A percentile compares a stretch with the other conserved stretches of the same genome.
phyloP scores from a whole-genome alignment of 768 basidiomycete genomes.

The Sarcodon aspratus region DNA sequence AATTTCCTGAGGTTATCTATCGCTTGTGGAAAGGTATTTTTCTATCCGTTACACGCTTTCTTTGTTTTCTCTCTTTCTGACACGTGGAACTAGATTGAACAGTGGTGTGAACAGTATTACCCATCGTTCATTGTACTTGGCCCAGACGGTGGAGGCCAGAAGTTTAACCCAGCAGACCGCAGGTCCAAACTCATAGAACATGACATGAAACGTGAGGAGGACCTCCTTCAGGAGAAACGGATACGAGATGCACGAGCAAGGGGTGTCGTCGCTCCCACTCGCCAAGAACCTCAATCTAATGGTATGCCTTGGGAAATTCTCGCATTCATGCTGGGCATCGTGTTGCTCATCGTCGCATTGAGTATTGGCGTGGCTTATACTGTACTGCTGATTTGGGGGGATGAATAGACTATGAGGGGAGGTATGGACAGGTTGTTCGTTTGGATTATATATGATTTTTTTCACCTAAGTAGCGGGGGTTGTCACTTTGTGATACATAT shows the following conservation, averaged over 20 bases:
- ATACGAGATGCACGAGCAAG: background rate
- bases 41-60: background rate
- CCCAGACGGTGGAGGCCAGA: background rate
- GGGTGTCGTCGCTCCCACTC: constrained; percentile 3
- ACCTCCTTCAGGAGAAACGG: constrained; percentile 4
- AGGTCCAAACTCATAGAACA: constrained; percentile 38
- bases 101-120: constrained; percentile 90
- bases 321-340: background rate
- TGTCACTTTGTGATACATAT: no score
- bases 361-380: background rate
- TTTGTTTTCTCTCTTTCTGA: constrained; percentile 1
- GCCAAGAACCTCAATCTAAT: background rate
- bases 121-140: constrained; percentile 68
- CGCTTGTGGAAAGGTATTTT: constrained; percentile 68
- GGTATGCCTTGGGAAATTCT: background rate
- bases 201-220: constrained; percentile 30
- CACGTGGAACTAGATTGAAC: constrained; percentile 53
- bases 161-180: constrained; percentile 40
- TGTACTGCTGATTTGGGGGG: background rate
- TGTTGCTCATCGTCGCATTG: background rate
- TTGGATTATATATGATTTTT: no score
- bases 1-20: constrained; percentile 76
- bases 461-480: no score
- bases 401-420: background rate
- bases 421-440: background rate